These are phyloP conservation scores for Clarireedia paspali DNA, from an alignment of 2,329 filamentous ascomycete species.

Conservation along the genomic window DNA sequence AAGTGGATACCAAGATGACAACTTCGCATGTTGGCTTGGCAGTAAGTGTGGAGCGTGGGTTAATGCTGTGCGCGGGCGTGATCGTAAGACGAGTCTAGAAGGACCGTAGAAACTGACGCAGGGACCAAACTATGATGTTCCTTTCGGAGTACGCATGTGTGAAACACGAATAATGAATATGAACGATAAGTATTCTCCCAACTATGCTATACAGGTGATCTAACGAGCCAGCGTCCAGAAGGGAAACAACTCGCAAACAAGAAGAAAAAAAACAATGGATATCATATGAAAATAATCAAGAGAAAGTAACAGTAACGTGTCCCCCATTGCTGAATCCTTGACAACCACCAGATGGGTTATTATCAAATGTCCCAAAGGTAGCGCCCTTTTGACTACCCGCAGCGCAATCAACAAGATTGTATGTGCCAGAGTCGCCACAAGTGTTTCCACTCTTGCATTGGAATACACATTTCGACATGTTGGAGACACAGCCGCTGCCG, in stretches of 20 bases:
- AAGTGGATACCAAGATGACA: no score
- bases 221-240: no score
- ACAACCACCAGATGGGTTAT: conserved; percentile 7
- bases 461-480: conserved; percentile 4
- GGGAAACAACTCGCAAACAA: neutral
- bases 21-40: no score
- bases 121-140: no score
- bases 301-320: neutral
- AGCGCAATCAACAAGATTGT: neutral
- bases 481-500: neutral
- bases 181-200: no score
- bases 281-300: neutral
- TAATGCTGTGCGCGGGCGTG: no score
- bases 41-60: no score
- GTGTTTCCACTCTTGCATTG: conserved; percentile 1
- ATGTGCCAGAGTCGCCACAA: conserved; percentile 1
- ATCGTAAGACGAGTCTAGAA: no score
- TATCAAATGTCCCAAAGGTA: neutral
- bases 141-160: no score
- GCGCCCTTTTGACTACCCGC: conserved; percentile 5
- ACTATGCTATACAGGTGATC: no score
- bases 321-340: conserved; percentile 8
- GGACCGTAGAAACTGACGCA: no score
- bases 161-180: no score
- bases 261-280: neutral